Percentiles rank a stretch among this genome's conserved stretches.
These are phyloP conservation scores for Polychaeton citri DNA, from an alignment of 2,329 filamentous ascomycete species.

Conservation along the genomic window DNA sequence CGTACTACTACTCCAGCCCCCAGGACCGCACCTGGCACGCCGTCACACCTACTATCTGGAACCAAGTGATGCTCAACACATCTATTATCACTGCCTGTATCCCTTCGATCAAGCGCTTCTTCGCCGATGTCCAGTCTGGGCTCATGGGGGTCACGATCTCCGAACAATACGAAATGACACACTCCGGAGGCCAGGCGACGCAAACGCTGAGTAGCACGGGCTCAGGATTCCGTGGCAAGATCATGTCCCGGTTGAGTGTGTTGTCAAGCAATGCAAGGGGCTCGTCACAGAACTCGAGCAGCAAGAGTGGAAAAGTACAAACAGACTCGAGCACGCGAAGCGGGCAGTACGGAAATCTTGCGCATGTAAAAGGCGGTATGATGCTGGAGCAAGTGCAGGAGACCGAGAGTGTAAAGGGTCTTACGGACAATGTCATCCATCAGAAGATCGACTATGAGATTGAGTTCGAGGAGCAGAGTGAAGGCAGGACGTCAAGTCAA, in stretches of 20 bases:
- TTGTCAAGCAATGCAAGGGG: neutral
- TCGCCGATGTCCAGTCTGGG: conserved; percentile 1
- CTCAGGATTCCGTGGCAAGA: neutral
- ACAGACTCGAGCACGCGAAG: neutral
- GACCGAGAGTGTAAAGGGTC: conserved; percentile 1
- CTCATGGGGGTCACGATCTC: conserved; percentile 1
- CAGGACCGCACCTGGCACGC: neutral
- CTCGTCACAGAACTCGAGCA: neutral
- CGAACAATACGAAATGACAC: neutral
- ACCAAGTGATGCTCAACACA: conserved; percentile 1
- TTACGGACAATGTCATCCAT: conserved; percentile 1
- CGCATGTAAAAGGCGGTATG: neutral
- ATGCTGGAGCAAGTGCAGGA: neutral
- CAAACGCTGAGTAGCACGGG: neutral
- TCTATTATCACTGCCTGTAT: conserved; percentile 4
- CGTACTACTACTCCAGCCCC: neutral
- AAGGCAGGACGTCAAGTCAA: neutral
- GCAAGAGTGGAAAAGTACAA: neutral
- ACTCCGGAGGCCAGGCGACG: neutral
- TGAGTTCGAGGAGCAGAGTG: conserved; percentile 1
- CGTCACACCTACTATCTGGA: conserved; percentile 1
- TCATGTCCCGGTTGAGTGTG: neutral
- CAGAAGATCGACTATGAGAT: conserved; percentile 2
- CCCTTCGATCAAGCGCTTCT: conserved; percentile 4
- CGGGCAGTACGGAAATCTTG: neutral